Percentiles rank a stretch among this genome's conserved stretches.
Conservation (phyloP, 352 stramenopile genomes). For the Phytophthora foliorum region DNA sequence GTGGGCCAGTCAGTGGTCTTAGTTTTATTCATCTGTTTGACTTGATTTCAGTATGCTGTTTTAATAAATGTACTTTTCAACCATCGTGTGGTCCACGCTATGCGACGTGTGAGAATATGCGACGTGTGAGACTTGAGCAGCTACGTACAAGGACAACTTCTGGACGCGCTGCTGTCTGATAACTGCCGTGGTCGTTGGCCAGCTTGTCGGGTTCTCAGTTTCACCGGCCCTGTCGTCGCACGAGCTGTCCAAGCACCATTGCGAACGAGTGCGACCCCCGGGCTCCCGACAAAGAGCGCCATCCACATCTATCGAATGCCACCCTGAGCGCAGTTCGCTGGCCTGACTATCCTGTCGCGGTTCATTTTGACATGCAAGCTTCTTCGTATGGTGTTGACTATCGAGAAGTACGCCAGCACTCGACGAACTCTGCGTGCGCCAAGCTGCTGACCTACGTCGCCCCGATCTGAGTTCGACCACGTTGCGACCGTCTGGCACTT, state of each 20-base stretch:
- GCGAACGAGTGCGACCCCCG: not conserved
- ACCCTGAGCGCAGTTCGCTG: slow-evolving; percentile 1
- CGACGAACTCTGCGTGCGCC: slow-evolving; percentile 17
- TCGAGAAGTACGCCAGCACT: slow-evolving; percentile 9
- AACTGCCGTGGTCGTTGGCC: not conserved
- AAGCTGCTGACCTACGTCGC: slow-evolving; percentile 24
- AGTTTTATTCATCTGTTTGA: slow-evolving; percentile 3
- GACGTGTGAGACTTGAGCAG: too few relatives aligned
- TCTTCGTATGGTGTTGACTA: not conserved
- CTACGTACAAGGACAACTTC: too few relatives aligned
- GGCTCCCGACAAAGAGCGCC: not conserved
- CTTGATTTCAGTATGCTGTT: not conserved
- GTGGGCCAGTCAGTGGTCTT: slow-evolving; percentile 16
- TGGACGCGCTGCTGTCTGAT: too few relatives aligned
- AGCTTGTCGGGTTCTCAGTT: slow-evolving; percentile 8
- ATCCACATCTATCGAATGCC: slow-evolving; percentile 12
- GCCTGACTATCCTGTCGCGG: not conserved
- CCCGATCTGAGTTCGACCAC: slow-evolving; percentile 29
- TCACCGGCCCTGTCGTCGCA: slow-evolving; percentile 1
- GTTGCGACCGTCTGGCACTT: slow-evolving; percentile 16
- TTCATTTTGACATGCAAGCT: not conserved
- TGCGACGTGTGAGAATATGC: slow-evolving; percentile 22
- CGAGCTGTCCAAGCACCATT: not conserved
- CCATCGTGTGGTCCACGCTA: not conserved
- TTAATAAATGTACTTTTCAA: not conserved